A percentile compares a stretch with the other conserved stretches of the same genome.
Conservation (phyloP, 148 eudicot species). For the Euryodendron excelsum region DNA sequence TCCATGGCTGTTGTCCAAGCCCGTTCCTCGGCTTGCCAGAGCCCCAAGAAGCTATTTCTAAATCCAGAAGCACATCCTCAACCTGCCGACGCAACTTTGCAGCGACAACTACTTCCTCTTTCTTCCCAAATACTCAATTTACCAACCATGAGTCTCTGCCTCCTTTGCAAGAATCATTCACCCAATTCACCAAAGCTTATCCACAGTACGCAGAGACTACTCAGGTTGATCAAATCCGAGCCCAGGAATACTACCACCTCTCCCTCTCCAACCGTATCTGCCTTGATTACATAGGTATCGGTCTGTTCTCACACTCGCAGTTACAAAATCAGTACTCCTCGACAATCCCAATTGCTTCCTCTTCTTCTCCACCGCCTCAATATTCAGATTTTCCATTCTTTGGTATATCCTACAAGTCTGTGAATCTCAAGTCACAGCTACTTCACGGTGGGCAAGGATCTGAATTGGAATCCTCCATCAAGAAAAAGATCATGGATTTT, state of each 20-base stretch:
- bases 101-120: constrained; percentile 44
- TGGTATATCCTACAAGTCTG: constrained; percentile 54
- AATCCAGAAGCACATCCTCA: constrained; percentile 47
- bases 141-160: constrained; percentile 81
- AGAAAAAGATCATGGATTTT: constrained; percentile 63
- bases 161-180: constrained; percentile 60
- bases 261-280: constrained; percentile 66
- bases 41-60: constrained; percentile 24
- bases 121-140: constrained; percentile 69
- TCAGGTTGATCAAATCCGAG: constrained; percentile 58
- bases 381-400: constrained; percentile 61
- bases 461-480: constrained; percentile 57
- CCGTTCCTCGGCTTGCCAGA: constrained; percentile 41
- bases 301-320: constrained; percentile 80
- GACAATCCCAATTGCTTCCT: constrained; percentile 32
- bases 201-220: constrained; percentile 62
- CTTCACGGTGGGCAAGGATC: constrained; percentile 53
- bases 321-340: constrained; percentile 42
- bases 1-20: constrained; percentile 53
- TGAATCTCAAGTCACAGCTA: constrained; percentile 58
- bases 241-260: constrained; percentile 64
- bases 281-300: constrained; percentile 88
- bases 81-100: constrained; percentile 53
- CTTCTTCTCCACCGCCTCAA: constrained; percentile 42
- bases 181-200: constrained; percentile 57